phyloP scores from a whole-genome alignment of 441 rosid species.

The Arabidopsis lyrata region DNA sequence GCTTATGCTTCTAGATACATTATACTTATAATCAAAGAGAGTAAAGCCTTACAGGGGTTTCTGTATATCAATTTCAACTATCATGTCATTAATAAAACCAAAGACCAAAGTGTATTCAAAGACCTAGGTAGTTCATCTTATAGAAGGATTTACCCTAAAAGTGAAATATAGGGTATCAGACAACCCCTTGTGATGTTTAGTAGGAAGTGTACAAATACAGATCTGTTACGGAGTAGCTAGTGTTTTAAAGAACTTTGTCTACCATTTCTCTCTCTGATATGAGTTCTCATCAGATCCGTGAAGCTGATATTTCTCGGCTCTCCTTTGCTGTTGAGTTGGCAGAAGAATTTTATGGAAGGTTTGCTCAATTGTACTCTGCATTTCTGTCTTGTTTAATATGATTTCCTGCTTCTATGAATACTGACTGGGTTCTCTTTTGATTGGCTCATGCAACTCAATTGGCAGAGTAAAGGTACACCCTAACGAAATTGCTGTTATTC shows the following conservation, averaged over 20 bases:
- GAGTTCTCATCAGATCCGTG: conserved; percentile 73
- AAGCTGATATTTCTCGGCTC: conserved; percentile 97
- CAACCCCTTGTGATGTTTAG: neutral
- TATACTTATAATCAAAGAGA: conserved; percentile 10
- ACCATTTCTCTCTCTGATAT: conserved; percentile 31
- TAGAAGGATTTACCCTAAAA: neutral
- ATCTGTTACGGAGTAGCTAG: conserved; percentile 13
- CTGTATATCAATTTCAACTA: neutral
- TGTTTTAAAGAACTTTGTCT: conserved; percentile 22
- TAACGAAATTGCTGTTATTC: conserved; percentile 34
- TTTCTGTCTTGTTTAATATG: conserved; percentile 30
- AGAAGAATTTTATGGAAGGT: conserved; percentile 99
- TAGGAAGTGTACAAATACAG: conserved; percentile 25
- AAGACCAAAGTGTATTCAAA: conserved; percentile 13
- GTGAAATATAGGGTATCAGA: neutral
- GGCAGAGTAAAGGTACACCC: conserved; percentile 92
- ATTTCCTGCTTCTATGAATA: conserved; percentile 22
- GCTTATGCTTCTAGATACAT: conserved; percentile 16
- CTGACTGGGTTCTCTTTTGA: conserved; percentile 55
- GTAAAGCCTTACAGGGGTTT: conserved; percentile 4
- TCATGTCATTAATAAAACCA: conserved; percentile 12
- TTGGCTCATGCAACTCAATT: conserved; percentile 48
- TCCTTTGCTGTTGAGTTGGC: conserved; percentile 99
- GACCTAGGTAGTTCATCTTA: conserved; percentile 13
- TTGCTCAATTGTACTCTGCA: conserved; percentile 43